Evolutionary conservation across 495 filamentous ascomycete species (phyloP).

Genomic region (Xanthoparmelia taractica): DNA sequence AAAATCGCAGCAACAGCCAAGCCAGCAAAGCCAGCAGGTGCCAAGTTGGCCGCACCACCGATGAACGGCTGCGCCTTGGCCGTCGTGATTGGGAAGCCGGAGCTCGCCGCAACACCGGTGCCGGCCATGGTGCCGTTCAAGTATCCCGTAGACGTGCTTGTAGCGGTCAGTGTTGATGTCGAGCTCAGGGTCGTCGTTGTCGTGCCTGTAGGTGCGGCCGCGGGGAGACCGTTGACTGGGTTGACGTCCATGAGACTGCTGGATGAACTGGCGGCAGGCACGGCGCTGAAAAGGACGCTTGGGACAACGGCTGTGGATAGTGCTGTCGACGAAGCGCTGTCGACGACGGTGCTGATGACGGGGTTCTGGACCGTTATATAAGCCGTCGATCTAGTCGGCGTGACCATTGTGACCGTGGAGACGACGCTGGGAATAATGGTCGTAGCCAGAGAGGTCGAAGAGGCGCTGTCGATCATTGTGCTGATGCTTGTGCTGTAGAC

Average conservation of each 20-base stretch:
- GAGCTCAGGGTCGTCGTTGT: not conserved
- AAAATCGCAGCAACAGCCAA: not conserved
- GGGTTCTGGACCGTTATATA: slow-evolving; percentile 96
- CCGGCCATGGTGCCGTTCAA: not conserved
- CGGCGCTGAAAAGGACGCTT: slow-evolving; percentile 69
- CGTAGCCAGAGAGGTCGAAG: slow-evolving; percentile 77
- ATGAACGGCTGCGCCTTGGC: not conserved
- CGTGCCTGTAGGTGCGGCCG: slow-evolving; percentile 29
- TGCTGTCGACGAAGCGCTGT: slow-evolving; percentile 41
- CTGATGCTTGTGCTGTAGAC: slow-evolving; percentile 6
- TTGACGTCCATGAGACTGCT: slow-evolving; percentile 32
- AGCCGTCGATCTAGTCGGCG: slow-evolving; percentile 63
- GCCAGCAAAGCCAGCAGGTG: not conserved
- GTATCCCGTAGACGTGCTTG: not conserved
- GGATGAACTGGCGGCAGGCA: slow-evolving; percentile 49
- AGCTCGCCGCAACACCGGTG: not conserved
- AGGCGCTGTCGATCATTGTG: slow-evolving; percentile 78
- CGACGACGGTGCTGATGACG: slow-evolving; percentile 64
- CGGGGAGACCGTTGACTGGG: slow-evolving; percentile 46
- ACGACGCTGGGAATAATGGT: slow-evolving; percentile 78
- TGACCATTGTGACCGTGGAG: slow-evolving; percentile 69
- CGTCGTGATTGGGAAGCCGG: not conserved
- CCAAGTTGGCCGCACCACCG: slow-evolving; percentile 1
- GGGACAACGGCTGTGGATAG: slow-evolving; percentile 33
- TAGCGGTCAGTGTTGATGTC: not conserved